A percentile compares a stretch with the other conserved stretches of the same genome.
Conservation (phyloP, 2,329 filamentous ascomycete genomes). For the Clarireedia monteithiana region DNA sequence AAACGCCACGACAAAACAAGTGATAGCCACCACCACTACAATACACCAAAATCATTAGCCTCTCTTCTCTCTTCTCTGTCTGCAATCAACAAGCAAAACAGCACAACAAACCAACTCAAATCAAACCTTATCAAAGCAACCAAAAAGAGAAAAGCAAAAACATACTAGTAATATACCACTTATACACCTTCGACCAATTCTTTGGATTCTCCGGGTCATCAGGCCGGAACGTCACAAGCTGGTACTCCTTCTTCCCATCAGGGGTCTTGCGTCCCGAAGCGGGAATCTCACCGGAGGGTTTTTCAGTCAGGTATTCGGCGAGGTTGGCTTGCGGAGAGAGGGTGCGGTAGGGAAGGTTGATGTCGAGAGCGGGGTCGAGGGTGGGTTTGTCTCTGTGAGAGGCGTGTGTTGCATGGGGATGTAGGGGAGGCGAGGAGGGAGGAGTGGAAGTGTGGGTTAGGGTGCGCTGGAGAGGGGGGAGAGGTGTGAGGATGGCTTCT, state of each 20-base stretch:
- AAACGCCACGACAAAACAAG: constrained; percentile 61
- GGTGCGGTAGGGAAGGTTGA: constrained; percentile 58
- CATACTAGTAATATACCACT: constrained; percentile 68
- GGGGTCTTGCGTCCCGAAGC: background rate
- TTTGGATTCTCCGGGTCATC: constrained; percentile 74
- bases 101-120: background rate
- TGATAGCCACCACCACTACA: constrained; percentile 62
- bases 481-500: background rate
- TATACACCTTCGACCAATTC: constrained; percentile 72
- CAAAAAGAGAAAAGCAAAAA: background rate
- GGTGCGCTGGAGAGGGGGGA: background rate
- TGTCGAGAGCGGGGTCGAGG: constrained; percentile 31
- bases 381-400: constrained; percentile 20
- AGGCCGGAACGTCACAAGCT: constrained; percentile 63
- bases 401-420: background rate
- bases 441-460: background rate
- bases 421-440: background rate
- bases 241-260: constrained; percentile 32
- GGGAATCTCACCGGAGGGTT: constrained; percentile 49
- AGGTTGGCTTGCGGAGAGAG: constrained; percentile 53
- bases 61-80: background rate
- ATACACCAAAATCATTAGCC: background rate
- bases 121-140: background rate
- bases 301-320: constrained; percentile 60
- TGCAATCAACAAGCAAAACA: background rate